A percentile compares a stretch with the other conserved stretches of the same genome.
Conservation (phyloP, 78 protist species). For the Diacronema lutheri region DNA sequence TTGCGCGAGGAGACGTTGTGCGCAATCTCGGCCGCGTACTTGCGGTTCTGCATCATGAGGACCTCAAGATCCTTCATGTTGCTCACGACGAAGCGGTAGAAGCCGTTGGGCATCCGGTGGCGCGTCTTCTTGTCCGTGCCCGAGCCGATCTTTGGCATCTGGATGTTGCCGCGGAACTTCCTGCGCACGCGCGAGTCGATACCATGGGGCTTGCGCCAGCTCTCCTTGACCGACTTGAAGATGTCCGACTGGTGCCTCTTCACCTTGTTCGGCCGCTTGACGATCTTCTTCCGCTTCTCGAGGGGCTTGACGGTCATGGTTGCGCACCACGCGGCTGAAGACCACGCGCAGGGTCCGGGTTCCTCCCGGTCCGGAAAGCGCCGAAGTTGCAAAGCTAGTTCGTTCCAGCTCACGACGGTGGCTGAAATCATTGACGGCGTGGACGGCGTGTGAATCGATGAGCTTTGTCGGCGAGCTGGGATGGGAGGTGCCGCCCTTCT, state of each 20-base stretch:
- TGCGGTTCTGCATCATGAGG: conserved; percentile 96
- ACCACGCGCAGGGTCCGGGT: no score
- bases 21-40: conserved; percentile 93
- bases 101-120: conserved; percentile 86
- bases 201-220: conserved; percentile 95
- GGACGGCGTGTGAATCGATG: no score
- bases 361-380: no score
- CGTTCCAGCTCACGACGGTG: no score
- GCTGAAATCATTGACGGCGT: no score
- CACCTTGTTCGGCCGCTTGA: conserved; percentile 89
- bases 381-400: no score
- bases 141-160: conserved; percentile 89
- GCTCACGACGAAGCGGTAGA: conserved; percentile 81
- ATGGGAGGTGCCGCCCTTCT: no score
- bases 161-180: conserved; percentile 78
- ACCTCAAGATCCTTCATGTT: conserved; percentile 75
- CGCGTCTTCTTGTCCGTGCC: conserved; percentile 81
- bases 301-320: conserved; percentile 59
- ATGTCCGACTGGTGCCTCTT: conserved; percentile 90
- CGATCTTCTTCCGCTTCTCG: conserved; percentile 68
- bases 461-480: no score
- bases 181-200: conserved; percentile 96
- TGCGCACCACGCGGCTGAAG: no score
- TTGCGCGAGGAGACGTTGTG: conserved; percentile 82
- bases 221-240: conserved; percentile 68